These are phyloP conservation scores for Alternaria dauci DNA, from an alignment of 2,329 filamentous ascomycete species.

Conservation along the genomic window DNA sequence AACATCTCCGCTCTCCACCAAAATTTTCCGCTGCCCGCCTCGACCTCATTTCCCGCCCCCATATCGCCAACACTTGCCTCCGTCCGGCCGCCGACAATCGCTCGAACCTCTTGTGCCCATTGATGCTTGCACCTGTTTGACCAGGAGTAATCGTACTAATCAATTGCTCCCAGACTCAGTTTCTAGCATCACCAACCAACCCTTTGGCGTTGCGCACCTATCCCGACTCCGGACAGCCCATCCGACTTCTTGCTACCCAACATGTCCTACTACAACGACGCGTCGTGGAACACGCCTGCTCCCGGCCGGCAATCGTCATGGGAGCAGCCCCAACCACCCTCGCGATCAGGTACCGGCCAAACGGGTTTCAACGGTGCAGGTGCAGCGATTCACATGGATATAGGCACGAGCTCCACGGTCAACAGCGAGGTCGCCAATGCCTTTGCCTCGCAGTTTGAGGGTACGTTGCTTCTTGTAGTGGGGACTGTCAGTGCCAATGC, in stretches of 20 bases:
- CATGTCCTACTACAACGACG: constrained; percentile 77
- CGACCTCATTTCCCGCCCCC: constrained; percentile 40
- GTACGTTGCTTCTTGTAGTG: constrained; percentile 63
- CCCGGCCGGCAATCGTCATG: constrained; percentile 71
- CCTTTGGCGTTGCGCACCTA: constrained; percentile 24
- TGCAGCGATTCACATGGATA: constrained; percentile 43
- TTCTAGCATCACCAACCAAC: constrained; percentile 20
- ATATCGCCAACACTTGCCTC: constrained; percentile 29
- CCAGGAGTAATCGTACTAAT: constrained; percentile 18
- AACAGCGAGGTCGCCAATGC: constrained; percentile 75
- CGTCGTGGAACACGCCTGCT: constrained; percentile 67
- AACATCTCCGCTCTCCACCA: constrained; percentile 42
- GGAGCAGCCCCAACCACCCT: constrained; percentile 76
- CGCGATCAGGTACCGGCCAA: constrained; percentile 70
- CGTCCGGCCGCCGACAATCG: constrained; percentile 23
- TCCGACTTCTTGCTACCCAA: constrained; percentile 19
- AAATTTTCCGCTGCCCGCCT: constrained; percentile 46
- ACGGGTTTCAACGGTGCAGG: constrained; percentile 22
- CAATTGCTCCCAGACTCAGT: constrained; percentile 19
- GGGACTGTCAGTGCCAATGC: constrained; percentile 5
- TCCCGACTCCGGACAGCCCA: constrained; percentile 11
- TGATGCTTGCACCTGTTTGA: constrained; percentile 8
- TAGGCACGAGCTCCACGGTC: constrained; percentile 76
- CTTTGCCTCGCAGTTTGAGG: constrained; percentile 88
- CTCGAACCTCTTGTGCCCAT: constrained; percentile 25